Base-by-base conservation (phyloP, 225 moss, liverwort and hornwort species). In the Anthoceros angustus region DNA sequence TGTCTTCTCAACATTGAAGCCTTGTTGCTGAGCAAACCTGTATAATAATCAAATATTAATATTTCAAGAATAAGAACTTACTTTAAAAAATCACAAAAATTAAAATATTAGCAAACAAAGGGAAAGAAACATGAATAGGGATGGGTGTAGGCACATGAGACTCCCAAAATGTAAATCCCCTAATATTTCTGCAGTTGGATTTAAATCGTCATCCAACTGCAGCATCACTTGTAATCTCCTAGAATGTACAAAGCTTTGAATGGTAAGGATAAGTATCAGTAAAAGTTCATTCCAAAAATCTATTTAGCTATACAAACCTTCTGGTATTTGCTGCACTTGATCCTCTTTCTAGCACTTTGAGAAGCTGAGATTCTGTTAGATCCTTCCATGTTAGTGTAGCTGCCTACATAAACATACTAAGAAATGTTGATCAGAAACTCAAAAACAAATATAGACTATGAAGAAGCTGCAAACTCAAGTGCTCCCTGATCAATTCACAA, bases 1-100 rank as follows among this genome's bases (percentile, higher is more conserved):
- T 26, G 69, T 91, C 61, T 95, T 91, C 72, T 86, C 85, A 63
- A 86, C 73, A 3, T 88, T 83, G 77, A 88, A 86, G 61, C 69
- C 73, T 63, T 82, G 77, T 62, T 95, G 85, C 49, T 84, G 83
- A n/a, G 86, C 82, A 82, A 95, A 95, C 77, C 93, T 94, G 73
- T 40, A 65, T 48, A 72, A 20, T 3, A 61, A 8, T 39, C 77
- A 79, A 75, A 82, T 82, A 76, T 66, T 67, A 0, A 39, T 5
- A 25, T 32, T 15, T 66, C 50, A 26, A 48, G 61, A 25, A 24
- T 15, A 38, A 39, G 25, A 41, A n/a, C 9, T 60, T 14, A 25
- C 18, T 23, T 23, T 18, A 3, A 40, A 23, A 12, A 66, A 72
- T 11, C 10, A 41, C 14, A 12, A 48, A 12, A 48, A 12, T 2